Evolutionary conservation across 352 stramenopile genomes (phyloP).

Genomic region (Globisporangium recalcitrans): DNA sequence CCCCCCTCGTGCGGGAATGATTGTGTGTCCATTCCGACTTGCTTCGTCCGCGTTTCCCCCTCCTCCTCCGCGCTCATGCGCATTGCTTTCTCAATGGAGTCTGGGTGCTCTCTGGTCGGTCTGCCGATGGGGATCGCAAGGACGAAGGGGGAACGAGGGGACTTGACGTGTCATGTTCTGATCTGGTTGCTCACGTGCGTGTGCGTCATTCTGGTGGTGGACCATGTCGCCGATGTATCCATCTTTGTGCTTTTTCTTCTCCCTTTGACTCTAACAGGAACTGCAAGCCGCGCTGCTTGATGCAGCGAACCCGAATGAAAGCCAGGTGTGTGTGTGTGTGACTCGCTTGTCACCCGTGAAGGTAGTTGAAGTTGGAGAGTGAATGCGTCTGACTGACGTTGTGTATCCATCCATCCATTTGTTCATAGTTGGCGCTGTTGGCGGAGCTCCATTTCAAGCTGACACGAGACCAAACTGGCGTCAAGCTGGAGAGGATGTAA

Average conservation of each 20-base stretch:
- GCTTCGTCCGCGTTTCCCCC: neutral
- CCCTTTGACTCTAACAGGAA: constrained; percentile 27
- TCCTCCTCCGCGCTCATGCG: too few species aligned
- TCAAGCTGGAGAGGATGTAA: constrained; percentile 81
- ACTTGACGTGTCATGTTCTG: neutral
- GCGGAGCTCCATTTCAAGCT: constrained; percentile 83
- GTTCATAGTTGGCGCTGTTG: constrained; percentile 52
- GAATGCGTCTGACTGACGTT: constrained; percentile 7
- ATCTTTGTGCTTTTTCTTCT: neutral
- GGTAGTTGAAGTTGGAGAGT: constrained; percentile 2
- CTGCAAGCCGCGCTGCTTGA: constrained; percentile 55
- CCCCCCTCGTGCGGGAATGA: neutral
- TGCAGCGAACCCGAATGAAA: constrained; percentile 34
- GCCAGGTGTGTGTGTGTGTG: constrained; percentile 34
- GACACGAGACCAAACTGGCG: constrained; percentile 55
- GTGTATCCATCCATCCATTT: constrained; percentile 6
- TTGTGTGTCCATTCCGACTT: neutral
- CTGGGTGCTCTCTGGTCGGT: neutral
- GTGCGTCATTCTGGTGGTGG: neutral
- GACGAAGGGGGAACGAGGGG: neutral
- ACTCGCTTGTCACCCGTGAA: too few species aligned
- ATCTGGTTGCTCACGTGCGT: neutral
- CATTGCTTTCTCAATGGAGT: too few species aligned
- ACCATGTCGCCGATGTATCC: neutral
- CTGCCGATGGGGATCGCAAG: neutral